Evolutionary conservation across 495 filamentous ascomycete genomes (phyloP).

Genomic region (Penicillium steckii): DNA sequence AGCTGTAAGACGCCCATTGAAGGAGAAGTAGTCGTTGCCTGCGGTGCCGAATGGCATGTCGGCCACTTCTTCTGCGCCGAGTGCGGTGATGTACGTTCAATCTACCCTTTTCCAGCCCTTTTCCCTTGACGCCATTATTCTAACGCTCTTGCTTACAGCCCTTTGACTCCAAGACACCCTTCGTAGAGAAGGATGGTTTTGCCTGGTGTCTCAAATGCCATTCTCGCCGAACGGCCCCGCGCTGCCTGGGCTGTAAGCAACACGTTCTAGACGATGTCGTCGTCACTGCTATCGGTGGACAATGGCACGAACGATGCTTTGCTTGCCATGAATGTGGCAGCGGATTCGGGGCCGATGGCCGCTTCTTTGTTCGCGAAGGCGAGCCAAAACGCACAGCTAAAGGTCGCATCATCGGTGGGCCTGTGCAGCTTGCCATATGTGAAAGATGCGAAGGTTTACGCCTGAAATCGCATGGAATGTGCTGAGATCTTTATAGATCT

Average conservation of each 20-base stretch:
- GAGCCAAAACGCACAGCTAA: constrained; percentile 51
- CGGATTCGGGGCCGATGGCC: constrained; percentile 57
- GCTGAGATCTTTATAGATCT: constrained; percentile 8
- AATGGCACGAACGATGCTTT: constrained; percentile 96
- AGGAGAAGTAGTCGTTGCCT: constrained; percentile 88
- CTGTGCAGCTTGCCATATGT: constrained; percentile 56
- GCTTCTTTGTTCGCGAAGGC: constrained; percentile 62
- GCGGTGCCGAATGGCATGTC: constrained; percentile 92
- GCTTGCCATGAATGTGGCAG: constrained; percentile 69
- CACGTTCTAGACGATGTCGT: constrained; percentile 86
- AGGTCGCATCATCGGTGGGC: constrained; percentile 47
- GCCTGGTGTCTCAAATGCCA: constrained; percentile 96
- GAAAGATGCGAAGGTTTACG: constrained; percentile 63
- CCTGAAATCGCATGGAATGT: constrained; percentile 53
- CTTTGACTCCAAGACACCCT: constrained; percentile 76
- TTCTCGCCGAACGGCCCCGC: constrained; percentile 82
- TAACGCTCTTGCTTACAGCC: constrained; percentile 46
- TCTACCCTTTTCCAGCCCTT: background rate
- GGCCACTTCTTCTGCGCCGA: constrained; percentile 99
- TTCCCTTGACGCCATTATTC: background rate
- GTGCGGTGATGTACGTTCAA: constrained; percentile 75
- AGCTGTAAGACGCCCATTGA: constrained; percentile 98
- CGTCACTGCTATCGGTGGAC: constrained; percentile 78
- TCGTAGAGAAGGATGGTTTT: constrained; percentile 98
- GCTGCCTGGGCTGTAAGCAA: constrained; percentile 80